Base-by-base conservation (phyloP, 2,329 filamentous ascomycete genomes). In the Botrytis fabae region DNA sequence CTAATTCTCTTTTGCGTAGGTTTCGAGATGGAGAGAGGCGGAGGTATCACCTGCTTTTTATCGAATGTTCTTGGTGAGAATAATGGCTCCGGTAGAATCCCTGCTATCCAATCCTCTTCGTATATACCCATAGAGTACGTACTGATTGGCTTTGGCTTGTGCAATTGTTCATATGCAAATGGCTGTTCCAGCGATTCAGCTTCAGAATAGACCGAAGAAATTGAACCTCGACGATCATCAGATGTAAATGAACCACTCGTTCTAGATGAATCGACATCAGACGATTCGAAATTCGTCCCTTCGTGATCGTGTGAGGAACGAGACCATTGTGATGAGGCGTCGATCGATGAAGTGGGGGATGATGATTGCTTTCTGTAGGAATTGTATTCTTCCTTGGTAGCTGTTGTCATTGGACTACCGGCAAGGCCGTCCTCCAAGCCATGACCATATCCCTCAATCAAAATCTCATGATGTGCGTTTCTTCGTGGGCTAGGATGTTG, bases 391-490 rank as follows among this genome's bases (percentile, higher is more conserved):
- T 73, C 60, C 22, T 64, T 28, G 22, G 22, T 60, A 12, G 3
- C 22, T 25, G 16, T 22, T 12, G 10, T 48, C 25, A 32, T 54
- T 32, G 22, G 18, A 40, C 6, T n/a, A 28, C 59, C 20, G 9
- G n/a, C 3, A 18, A 18, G 8, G n/a, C 25, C 18, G 20, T 54
- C 22, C 18, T 73, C 42, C 25, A 63, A 22, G 1, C 86, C 86
- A 66, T 88, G 88, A 16, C 86, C 87, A 73, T 89, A 88, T 0
- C 86, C 85, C 7, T 85, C 82, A 10, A 88, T 83, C 0, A 88
- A 80, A 42, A 88, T 88, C 76, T 89, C 87, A 70, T 86, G 85
- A 73, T 85, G 85, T 0, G 79, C 75, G 76, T 77, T 62, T 74
- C 80, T 75, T 35, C 75, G 68, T 44, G 77, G 78, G 40, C 61